Base-by-base conservation (phyloP, 2,329 filamentous ascomycete species). In the Alternaria sp. region DNA sequence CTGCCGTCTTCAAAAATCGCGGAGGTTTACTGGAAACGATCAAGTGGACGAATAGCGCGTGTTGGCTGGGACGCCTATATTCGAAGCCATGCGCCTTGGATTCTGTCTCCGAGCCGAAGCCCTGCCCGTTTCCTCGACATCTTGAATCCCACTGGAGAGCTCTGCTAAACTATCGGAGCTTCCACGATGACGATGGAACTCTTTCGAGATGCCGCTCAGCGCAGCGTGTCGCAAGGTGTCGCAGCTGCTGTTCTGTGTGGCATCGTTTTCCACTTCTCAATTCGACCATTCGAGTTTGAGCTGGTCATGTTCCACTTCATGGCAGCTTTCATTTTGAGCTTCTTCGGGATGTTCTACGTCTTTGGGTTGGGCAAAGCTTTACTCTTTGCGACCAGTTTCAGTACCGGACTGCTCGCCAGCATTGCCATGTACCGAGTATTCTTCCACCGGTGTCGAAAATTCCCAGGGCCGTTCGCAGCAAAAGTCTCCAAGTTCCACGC, bases 401-500 rank as follows among this genome's bases (percentile, higher is more conserved):
- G 59, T 17, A 23, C 47, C 6, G 65, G 64, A 21, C 21, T 72
- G 3, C 25, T 74, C 1, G 28, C 59, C 10, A 75, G 73, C 57
- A 74, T 77, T 15, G 65, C 30, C 0, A 26, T 70, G 6, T 75
- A 77, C 30, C 70, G 74, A n/a, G 19, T 74, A 3, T 49, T 67
- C 10, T 70, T 76, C 43, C 73, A 77, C 57, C 69, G 71, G 43
- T 70, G 67, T 32, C 59, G 70, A 26, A 67, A 57, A 4, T 74
- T 75, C 43, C 70, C 72, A 12, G 74, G 74, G 1, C 74, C 73
- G 5, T 36, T 72, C 13, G 36, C 15, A 11, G 72, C 71, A 12
- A 73, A 68, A 43, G 23, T 78, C 12, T 70, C 70, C 7, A 72
- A 69, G 5, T 73, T 79, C 40, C 77, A 78, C 25, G 69, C 67